phyloP scores from a whole-genome alignment of 345 rosid species.

The Brassica juncea region DNA sequence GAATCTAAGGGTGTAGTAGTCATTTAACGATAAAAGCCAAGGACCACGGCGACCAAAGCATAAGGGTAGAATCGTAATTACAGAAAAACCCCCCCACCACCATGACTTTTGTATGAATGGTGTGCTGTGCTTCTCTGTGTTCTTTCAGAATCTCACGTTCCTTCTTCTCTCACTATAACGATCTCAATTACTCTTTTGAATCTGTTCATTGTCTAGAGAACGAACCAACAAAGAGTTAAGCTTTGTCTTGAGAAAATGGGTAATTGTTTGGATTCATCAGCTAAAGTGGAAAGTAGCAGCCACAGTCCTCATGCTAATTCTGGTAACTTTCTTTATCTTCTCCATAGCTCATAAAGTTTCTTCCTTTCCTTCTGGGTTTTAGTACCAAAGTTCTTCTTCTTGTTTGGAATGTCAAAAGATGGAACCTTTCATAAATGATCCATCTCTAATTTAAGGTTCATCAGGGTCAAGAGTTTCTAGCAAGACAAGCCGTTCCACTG shows the following conservation, averaged over 20 bases:
- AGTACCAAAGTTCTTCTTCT: background rate
- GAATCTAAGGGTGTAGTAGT: constrained; percentile 5
- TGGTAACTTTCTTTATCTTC: constrained; percentile 43
- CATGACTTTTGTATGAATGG: constrained; percentile 26
- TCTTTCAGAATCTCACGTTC: constrained; percentile 24
- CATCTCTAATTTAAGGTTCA: constrained; percentile 31
- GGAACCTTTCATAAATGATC: constrained; percentile 11
- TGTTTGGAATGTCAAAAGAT: constrained; percentile 12
- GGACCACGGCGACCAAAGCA: constrained; percentile 18
- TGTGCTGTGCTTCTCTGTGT: constrained; percentile 38
- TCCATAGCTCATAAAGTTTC: background rate
- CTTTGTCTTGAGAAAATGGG: constrained; percentile 51
- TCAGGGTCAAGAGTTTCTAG: constrained; percentile 66
- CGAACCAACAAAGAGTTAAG: background rate
- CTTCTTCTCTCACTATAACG: background rate
- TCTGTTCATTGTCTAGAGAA: background rate
- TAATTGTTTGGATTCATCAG: constrained; percentile 70
- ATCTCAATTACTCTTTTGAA: constrained; percentile 6
- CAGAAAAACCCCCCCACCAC: background rate
- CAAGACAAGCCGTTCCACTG: constrained; percentile 72
- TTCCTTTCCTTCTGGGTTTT: background rate
- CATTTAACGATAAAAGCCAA: background rate
- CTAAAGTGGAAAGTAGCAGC: constrained; percentile 57
- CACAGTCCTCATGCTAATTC: constrained; percentile 57
- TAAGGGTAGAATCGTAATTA: constrained; percentile 27